phyloP scores from a whole-genome alignment of 331 rosid genomes.

The Quercus phellos region DNA sequence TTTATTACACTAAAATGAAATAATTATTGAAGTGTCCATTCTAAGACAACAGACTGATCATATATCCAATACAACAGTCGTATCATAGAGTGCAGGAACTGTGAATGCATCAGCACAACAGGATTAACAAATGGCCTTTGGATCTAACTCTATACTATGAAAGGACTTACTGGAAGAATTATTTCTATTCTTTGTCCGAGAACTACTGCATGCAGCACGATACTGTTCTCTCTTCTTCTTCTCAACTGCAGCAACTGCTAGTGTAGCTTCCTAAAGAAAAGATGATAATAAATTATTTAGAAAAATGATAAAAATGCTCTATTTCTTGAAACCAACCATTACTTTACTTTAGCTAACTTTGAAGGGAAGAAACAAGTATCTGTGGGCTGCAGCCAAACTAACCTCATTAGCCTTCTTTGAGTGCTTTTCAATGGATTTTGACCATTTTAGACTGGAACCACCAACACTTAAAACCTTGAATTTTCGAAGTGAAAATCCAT shows the following conservation, averaged over 20 bases:
- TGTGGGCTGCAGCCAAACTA: slow-evolving; percentile 26
- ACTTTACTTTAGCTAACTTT: slow-evolving; percentile 1
- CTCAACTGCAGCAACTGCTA: slow-evolving; percentile 92
- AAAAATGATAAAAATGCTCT: not conserved
- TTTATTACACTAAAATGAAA: not conserved
- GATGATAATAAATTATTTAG: not conserved
- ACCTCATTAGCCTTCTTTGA: slow-evolving; percentile 96
- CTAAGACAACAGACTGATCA: not conserved
- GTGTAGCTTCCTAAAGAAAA: slow-evolving; percentile 73
- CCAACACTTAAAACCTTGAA: slow-evolving; percentile 91
- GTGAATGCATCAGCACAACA: slow-evolving; percentile 10
- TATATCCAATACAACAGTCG: not conserved
- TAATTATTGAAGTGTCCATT: not conserved
- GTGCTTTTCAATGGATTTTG: slow-evolving; percentile 87
- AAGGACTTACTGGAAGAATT: slow-evolving; percentile 48
- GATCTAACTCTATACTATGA: slow-evolving; percentile 13
- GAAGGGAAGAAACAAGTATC: not conserved
- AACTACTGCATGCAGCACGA: slow-evolving; percentile 37
- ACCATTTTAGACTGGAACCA: slow-evolving; percentile 95
- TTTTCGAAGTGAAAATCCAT: slow-evolving; percentile 87
- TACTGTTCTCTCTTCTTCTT: slow-evolving; percentile 78
- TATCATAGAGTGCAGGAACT: not conserved
- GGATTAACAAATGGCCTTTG: slow-evolving; percentile 9
- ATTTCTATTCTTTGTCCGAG: slow-evolving; percentile 53
- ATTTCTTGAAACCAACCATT: slow-evolving; percentile 13